Evolutionary conservation across 148 eudicot species (phyloP).

Genomic region (Vaccinium vitisidaea): DNA sequence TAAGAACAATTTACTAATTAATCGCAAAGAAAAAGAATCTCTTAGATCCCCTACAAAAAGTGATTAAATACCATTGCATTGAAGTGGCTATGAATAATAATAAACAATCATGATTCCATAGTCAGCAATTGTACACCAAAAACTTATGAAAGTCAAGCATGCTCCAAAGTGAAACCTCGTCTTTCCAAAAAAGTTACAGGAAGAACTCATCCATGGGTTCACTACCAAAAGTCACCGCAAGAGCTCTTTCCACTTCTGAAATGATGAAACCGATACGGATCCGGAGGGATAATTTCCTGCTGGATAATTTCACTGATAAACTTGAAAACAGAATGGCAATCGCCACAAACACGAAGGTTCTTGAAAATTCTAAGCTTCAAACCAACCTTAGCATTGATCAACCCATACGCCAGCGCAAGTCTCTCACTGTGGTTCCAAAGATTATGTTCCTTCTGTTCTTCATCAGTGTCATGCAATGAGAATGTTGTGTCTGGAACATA

Average conservation of each 20-base stretch:
- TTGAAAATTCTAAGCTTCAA: slow-evolving; percentile 57
- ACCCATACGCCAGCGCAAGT: slow-evolving; percentile 64
- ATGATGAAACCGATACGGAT: slow-evolving; percentile 69
- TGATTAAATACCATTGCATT: background rate
- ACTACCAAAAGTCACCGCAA: slow-evolving; percentile 75
- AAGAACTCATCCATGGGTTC: background rate
- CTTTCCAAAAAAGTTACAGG: background rate
- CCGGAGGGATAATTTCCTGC: slow-evolving; percentile 54
- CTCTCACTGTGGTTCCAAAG: slow-evolving; percentile 78
- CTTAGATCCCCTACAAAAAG: background rate
- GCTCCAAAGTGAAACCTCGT: background rate
- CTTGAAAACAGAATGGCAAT: slow-evolving; percentile 72
- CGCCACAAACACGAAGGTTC: slow-evolving; percentile 76
- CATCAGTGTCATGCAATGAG: slow-evolving; percentile 74
- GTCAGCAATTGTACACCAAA: background rate
- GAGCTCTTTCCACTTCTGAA: slow-evolving; percentile 62
- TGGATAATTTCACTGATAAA: slow-evolving; percentile 43
- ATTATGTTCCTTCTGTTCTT: slow-evolving; percentile 70
- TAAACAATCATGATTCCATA: background rate
- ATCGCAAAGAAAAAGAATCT: background rate
- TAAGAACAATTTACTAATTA: background rate
- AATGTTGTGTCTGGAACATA: slow-evolving; percentile 60
- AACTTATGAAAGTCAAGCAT: background rate
- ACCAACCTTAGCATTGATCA: slow-evolving; percentile 50
- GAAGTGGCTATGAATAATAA: background rate